Conservation (phyloP, 352 stramenopile genomes). For the Globisporangium heterothallicum region DNA sequence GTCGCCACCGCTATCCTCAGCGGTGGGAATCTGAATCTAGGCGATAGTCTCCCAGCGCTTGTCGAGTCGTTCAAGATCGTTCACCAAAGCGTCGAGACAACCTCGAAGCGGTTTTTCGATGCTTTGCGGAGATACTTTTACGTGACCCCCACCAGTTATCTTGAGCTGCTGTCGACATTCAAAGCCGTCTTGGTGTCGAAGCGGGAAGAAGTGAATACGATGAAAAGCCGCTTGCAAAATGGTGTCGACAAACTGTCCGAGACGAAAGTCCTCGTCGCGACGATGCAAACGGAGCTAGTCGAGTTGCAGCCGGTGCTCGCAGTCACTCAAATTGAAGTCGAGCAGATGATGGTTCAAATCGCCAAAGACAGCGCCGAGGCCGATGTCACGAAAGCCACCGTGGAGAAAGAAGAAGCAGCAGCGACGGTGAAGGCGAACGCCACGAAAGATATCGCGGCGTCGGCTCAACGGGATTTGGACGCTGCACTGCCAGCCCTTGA, state of each 20-base stretch:
- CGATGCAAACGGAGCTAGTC: constrained; percentile 82
- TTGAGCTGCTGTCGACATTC: constrained; percentile 91
- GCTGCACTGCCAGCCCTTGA: constrained; percentile 84
- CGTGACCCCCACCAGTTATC: constrained; percentile 91
- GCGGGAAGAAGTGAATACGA: constrained; percentile 86
- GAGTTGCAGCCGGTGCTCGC: constrained; percentile 78
- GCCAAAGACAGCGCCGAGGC: constrained; percentile 87
- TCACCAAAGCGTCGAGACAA: constrained; percentile 86
- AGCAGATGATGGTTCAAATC: constrained; percentile 90
- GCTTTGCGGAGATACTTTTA: constrained; percentile 88
- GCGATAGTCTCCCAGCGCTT: constrained; percentile 38
- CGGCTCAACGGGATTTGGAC: constrained; percentile 84
- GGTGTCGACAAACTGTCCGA: constrained; percentile 85
- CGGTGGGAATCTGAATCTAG: constrained; percentile 67
- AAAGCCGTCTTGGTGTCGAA: constrained; percentile 86
- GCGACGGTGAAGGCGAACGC: constrained; percentile 82
- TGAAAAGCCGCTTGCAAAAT: constrained; percentile 80
- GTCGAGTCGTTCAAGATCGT: constrained; percentile 87
- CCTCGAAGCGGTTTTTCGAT: constrained; percentile 84
- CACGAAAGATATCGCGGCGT: constrained; percentile 89
- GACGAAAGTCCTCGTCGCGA: constrained; percentile 74
- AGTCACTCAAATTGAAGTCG: constrained; percentile 73
- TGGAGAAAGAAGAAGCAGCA: constrained; percentile 86
- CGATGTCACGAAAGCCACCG: constrained; percentile 78
- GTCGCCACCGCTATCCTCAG: constrained; percentile 83